Percentiles rank a stretch among this genome's conserved stretches.
Evolutionary conservation across 371 early-diverging fungal genomes (phyloP).

Genomic region (Mucor indicus): DNA sequence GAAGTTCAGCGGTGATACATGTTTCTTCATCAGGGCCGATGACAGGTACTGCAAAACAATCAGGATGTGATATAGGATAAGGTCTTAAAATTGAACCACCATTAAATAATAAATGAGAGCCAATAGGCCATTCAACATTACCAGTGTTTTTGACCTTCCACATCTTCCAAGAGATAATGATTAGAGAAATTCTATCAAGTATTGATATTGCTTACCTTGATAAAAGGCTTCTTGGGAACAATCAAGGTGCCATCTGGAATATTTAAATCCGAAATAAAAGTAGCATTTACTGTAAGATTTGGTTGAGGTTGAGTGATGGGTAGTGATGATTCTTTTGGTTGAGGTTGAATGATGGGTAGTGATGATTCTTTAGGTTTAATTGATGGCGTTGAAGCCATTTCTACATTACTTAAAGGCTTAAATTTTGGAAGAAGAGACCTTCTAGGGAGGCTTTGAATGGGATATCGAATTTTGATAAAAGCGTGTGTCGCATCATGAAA

Average conservation of each 20-base stretch:
- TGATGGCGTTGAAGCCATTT: no score
- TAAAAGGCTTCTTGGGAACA: constrained; percentile 16
- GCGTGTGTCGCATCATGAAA: constrained; percentile 46
- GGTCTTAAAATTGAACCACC: constrained; percentile 47
- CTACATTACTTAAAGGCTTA: not conserved
- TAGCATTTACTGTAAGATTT: constrained; percentile 20
- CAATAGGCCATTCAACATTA: constrained; percentile 59
- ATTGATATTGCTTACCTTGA: constrained; percentile 17
- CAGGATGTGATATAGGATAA: constrained; percentile 26
- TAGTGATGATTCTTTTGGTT: not conserved
- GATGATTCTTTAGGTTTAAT: no score
- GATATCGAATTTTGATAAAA: constrained; percentile 50
- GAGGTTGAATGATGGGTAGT: not conserved
- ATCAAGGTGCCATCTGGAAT: constrained; percentile 64
- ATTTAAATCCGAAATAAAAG: constrained; percentile 68
- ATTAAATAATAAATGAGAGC: constrained; percentile 51
- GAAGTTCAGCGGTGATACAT: constrained; percentile 60
- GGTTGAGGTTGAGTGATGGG: not conserved
- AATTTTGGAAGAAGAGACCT: constrained; percentile 18
- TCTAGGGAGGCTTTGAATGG: constrained; percentile 6
- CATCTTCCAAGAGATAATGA: constrained; percentile 34
- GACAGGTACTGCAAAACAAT: constrained; percentile 40
- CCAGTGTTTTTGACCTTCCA: constrained; percentile 73
- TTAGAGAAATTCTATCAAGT: not conserved
- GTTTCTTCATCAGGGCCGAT: constrained; percentile 50